These are phyloP conservation scores for Calonectria pseudoturangicola DNA, from an alignment of 2,329 filamentous ascomycete genomes.

Conservation along the genomic window DNA sequence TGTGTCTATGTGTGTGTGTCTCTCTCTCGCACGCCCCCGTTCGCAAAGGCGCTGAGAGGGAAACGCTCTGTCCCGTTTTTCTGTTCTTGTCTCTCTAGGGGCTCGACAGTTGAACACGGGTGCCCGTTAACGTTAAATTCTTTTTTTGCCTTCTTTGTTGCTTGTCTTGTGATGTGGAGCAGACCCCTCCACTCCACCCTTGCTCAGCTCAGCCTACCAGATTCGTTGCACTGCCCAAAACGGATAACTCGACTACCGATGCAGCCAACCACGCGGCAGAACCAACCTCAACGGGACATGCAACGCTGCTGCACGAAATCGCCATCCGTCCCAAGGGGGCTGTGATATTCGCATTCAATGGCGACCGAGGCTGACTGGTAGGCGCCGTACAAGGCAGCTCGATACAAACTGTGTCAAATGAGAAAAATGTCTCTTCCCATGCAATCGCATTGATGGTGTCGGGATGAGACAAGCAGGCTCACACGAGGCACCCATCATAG, in stretches of 20 bases:
- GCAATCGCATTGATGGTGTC: constrained; percentile 22
- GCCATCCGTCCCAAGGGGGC: constrained; percentile 10
- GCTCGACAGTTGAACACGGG: not conserved
- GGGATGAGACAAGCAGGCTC: constrained; percentile 32
- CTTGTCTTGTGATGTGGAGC: not conserved
- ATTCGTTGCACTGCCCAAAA: constrained; percentile 44
- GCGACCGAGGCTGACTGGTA: constrained; percentile 41
- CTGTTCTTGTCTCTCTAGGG: not conserved
- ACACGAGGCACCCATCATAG: constrained; percentile 28
- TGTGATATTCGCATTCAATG: constrained; percentile 17
- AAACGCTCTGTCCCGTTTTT: not conserved
- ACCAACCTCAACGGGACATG: constrained; percentile 22
- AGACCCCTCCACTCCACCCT: not conserved
- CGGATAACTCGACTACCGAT: constrained; percentile 28
- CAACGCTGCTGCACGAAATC: constrained; percentile 23
- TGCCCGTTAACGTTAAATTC: not conserved
- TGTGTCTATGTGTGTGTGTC: too few species aligned
- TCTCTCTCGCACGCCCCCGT: too few species aligned
- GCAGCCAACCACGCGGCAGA: constrained; percentile 4
- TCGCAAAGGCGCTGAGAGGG: too few species aligned
- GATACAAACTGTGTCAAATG: not conserved
- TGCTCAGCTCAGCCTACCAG: constrained; percentile 43
- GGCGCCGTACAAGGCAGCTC: constrained; percentile 38
- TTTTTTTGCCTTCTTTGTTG: not conserved
- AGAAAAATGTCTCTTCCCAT: constrained; percentile 26